These are phyloP conservation scores for Hypoxylon sp. DNA, from an alignment of 2,329 filamentous ascomycete species.

Conservation along the genomic window DNA sequence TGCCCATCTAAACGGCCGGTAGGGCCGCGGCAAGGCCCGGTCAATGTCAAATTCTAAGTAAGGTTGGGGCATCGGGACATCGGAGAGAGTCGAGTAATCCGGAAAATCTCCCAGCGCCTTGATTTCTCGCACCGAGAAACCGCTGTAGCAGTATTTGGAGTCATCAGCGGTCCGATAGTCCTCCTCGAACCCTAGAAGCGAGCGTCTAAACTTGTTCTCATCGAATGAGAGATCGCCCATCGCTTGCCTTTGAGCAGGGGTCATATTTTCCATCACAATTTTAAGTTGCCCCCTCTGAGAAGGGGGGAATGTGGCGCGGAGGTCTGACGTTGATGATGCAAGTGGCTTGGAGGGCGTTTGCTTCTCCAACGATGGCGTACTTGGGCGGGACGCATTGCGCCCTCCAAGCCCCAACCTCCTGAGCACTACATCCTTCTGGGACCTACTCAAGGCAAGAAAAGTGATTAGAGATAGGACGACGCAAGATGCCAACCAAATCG, in stretches of 20 bases:
- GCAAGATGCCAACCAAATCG: slow-evolving; percentile 45
- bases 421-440: slow-evolving; percentile 42
- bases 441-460: slow-evolving; percentile 41
- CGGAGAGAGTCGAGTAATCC: slow-evolving; percentile 81
- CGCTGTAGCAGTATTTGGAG: slow-evolving; percentile 72
- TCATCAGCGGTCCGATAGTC: slow-evolving; percentile 56
- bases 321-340: slow-evolving; percentile 40
- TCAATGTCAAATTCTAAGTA: slow-evolving; percentile 77
- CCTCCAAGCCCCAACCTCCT: slow-evolving; percentile 43
- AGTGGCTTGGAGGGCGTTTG: slow-evolving; percentile 46
- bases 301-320: slow-evolving; percentile 47
- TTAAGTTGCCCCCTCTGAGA: slow-evolving; percentile 45
- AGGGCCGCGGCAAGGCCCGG: slow-evolving; percentile 79
- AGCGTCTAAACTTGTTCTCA: slow-evolving; percentile 40
- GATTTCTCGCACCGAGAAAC: slow-evolving; percentile 79
- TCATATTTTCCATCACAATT: slow-evolving; percentile 35
- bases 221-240: slow-evolving; percentile 46
- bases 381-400: slow-evolving; percentile 33
- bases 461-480: slow-evolving; percentile 45
- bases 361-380: slow-evolving; percentile 49
- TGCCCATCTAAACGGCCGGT: slow-evolving; percentile 84
- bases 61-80: slow-evolving; percentile 77
- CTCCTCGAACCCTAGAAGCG: slow-evolving; percentile 55
- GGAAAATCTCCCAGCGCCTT: slow-evolving; percentile 81
- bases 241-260: slow-evolving; percentile 37